Evolutionary conservation across 148 eudicot species (phyloP).

Genomic region (Pharnaceum exiguum): DNA sequence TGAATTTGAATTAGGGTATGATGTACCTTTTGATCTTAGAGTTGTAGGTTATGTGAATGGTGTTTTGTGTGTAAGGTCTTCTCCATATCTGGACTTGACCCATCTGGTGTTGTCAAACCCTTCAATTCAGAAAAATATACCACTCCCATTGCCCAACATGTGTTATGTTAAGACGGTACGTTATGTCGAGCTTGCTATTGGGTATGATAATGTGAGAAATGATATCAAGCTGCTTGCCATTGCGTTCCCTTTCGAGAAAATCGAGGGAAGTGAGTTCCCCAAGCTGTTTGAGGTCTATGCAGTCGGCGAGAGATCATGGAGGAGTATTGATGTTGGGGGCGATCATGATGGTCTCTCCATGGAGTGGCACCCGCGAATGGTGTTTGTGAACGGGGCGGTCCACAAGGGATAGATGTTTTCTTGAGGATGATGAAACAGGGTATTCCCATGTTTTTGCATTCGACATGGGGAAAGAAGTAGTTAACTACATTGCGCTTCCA

Average conservation of each 20-base stretch:
- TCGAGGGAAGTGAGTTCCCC: no score
- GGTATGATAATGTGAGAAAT: not conserved
- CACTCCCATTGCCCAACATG: not conserved
- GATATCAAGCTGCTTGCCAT: not conserved
- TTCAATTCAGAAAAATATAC: not conserved
- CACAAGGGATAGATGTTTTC: not conserved
- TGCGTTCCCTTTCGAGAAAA: not conserved
- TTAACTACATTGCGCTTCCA: not conserved
- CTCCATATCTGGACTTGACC: not conserved
- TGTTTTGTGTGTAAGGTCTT: not conserved
- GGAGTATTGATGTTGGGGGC: not conserved
- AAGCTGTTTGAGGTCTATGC: not conserved
- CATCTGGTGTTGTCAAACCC: not conserved
- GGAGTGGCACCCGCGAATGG: no score
- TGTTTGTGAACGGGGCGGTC: not conserved
- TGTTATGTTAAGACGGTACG: not conserved
- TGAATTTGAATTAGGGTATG: not conserved
- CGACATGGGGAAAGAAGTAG: not conserved
- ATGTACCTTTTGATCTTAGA: no score
- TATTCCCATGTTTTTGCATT: not conserved
- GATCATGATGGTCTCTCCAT: no score
- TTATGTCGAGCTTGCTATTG: not conserved
- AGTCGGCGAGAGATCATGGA: not conserved
- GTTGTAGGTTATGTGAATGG: slow-evolving; percentile 3
- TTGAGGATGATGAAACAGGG: not conserved